Percentiles rank a stretch among this genome's conserved stretches.
These are phyloP conservation scores for Nakaseomyces nivariensis DNA, from an alignment of 1,139 yeast genomes.

Conservation along the genomic window DNA sequence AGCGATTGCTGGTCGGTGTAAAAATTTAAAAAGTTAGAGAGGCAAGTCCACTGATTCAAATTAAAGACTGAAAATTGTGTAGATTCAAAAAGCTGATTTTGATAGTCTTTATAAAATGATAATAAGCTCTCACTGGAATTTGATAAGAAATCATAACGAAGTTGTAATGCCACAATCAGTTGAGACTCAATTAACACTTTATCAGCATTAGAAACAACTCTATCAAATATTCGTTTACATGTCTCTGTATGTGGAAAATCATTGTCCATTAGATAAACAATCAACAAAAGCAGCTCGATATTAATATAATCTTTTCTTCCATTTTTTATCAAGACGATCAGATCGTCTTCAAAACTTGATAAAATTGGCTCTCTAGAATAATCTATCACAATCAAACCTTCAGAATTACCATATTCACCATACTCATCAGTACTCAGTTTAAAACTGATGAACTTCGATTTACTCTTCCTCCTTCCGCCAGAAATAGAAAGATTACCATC, in stretches of 20 bases:
- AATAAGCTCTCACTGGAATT: neutral
- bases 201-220: constrained; percentile 1
- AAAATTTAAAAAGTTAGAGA: neutral
- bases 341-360: neutral
- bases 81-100: neutral
- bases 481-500: neutral
- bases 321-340: neutral
- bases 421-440: neutral
- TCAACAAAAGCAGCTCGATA: neutral
- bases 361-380: neutral
- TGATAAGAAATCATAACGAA: neutral
- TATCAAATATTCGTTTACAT: neutral
- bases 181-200: neutral
- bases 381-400: neutral
- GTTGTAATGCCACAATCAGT: neutral
- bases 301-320: neutral
- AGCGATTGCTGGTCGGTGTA: neutral
- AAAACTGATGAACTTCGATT: neutral
- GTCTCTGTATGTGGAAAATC: constrained; percentile 1
- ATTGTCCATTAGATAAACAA: neutral
- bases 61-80: neutral
- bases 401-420: neutral
- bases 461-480: neutral
- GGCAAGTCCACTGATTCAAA: constrained; percentile 1
- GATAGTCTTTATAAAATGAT: neutral